phyloP scores from a whole-genome alignment of 345 rosid species.

The Salix viminalis region DNA sequence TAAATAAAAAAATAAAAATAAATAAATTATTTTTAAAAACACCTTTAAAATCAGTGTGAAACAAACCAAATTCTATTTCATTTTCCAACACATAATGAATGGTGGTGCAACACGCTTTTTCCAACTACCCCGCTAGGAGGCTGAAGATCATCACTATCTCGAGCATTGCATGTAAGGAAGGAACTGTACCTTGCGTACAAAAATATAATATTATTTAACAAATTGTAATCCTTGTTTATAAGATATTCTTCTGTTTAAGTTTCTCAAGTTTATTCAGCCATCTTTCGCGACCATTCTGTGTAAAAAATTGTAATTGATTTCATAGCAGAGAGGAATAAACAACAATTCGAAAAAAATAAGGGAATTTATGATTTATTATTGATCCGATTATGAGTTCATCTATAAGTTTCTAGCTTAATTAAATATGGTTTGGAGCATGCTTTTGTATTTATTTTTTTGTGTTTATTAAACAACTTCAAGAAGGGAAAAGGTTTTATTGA shows the following conservation, averaged over 20 bases:
- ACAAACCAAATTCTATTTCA: background rate
- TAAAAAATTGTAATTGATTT: background rate
- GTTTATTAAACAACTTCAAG: background rate
- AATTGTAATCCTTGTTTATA: background rate
- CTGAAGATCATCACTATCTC: background rate
- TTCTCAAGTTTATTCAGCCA: background rate
- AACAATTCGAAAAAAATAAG: background rate
- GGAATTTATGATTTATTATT: background rate
- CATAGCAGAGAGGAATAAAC: background rate
- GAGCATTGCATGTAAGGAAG: background rate
- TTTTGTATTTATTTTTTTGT: background rate
- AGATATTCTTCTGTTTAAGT: background rate
- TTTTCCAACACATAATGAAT: background rate
- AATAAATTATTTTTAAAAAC: too few relatives aligned
- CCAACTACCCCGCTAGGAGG: background rate
- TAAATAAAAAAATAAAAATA: too few relatives aligned
- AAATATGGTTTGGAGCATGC: background rate
- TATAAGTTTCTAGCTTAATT: background rate
- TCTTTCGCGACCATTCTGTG: background rate
- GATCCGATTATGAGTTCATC: background rate
- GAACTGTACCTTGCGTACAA: background rate
- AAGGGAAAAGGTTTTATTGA: background rate
- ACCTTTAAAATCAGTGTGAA: too few relatives aligned
- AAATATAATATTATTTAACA: background rate
- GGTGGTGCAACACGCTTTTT: constrained; percentile 4